Evolutionary conservation across 306 rosid species (phyloP), one percentile per base, ranked within the genome.

Genomic region (Citrullus amarus): DNA sequence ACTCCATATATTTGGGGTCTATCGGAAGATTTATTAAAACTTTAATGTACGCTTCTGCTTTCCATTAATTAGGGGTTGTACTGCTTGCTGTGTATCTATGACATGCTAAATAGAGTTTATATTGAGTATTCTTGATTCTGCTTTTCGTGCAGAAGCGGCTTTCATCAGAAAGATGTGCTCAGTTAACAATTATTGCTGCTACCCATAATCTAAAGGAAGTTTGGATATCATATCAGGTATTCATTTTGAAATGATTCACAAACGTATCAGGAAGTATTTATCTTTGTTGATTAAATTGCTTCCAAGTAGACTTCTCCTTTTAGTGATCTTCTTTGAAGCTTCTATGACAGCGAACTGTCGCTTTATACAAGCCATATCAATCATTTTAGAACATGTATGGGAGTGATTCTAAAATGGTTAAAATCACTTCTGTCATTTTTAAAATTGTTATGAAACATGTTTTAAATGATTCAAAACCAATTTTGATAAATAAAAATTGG

Each of bases 191-290:
- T 82, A 88, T 95, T 86, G 97, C 98, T 70, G 92, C 97, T 32
- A 86, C 91, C 68, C 97, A 92, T 90, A 86, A 86, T 80, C 85
- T 95, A 46, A 95, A 91, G 81, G 98, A 95, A 91, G 98, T 84
- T 83, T 95, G 98, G 98, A 95, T 95, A 87, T 91, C 98, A 76
- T 71, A 81, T 86, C 97, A 92, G 96, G 98, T 95, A 87, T 76
- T 72, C 53, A 32, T 79, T 79, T 83, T 76, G 58, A 51, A 81
- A 34, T 56, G 30, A 16, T 55, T 30, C 61, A 73, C 46, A 9
- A 55, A 32, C 25, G 4, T 75, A 54, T 17, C 51, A 17, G 20
- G 15, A 28, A 14, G 56, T n/a, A 70, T n/a, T 15, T 25, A 48
- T 44, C 15, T 8, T 43, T 20, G 28, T 67, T 41, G 34, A 43